Evolutionary conservation across 805 yeast genomes (phyloP), one percentile per base, ranked within the genome.

Genomic region (Yamadazyma phyllophila): DNA sequence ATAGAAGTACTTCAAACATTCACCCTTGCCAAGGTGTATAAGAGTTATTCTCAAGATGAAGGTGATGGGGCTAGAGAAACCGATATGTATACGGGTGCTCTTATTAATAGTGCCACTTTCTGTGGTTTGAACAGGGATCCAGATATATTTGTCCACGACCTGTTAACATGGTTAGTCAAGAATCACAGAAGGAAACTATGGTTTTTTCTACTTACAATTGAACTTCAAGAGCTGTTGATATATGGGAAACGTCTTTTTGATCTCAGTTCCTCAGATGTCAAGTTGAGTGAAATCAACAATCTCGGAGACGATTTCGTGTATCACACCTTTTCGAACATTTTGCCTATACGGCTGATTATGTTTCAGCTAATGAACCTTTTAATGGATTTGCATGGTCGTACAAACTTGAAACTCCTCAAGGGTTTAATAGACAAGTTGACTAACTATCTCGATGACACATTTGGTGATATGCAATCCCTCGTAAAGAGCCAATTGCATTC

Each of bases 1-100:
- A 53, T 80, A 41, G 69, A 72, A 20, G 70, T 81, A 12, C 74
- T 84, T 27, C 89, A 83, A 56, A 80, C 81, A 55, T 82, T 81
- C 1, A 61, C 81, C 13, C 80, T 67, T 58, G 71, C 82, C 58
- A 81, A 81, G 48, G 60, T 74, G 36, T 83, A 82, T 62, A 74
- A 71, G 51, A 73, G 68, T 48, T 69, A 73, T 49, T 77, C 85
- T 9, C 84, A 86, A 1, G 84, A 82, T 49, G 82, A 77, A 49
- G 56, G 62, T 13, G 78, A 73, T 49, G 65, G 72, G 2, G 62
- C 70, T 42, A 60, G 70, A 15, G 57, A 57, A 32, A 46, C 55
- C 7, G 62, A 67, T 14, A 66, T 69, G 20, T 51, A 47, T 45
- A 42, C 34, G 31, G 52, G 57, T 3, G 41, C 57, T 41, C 54